phyloP scores from a whole-genome alignment of 169 alveolate species.

The Cryptosporidium andersoni region DNA sequence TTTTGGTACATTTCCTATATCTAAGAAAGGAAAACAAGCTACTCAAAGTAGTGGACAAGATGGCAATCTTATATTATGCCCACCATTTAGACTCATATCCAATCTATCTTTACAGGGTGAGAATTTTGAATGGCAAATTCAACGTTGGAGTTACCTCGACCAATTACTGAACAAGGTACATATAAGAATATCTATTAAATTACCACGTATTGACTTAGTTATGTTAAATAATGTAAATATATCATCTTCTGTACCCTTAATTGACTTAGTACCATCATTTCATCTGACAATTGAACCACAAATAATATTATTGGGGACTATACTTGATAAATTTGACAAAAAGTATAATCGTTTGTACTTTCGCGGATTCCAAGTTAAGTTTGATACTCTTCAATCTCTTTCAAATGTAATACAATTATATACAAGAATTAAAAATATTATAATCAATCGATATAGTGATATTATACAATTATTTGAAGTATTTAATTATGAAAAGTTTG shows the following conservation, averaged over 20 bases:
- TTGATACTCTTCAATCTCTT: constrained; percentile 58
- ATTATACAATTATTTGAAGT: constrained; percentile 31
- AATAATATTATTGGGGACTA: constrained; percentile 47
- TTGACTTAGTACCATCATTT: constrained; percentile 58
- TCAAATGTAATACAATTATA: constrained; percentile 30
- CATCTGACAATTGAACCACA: constrained; percentile 44
- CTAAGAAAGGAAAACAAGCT: not conserved
- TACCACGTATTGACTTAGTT: constrained; percentile 25
- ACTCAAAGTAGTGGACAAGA: not conserved
- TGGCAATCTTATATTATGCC: constrained; percentile 7
- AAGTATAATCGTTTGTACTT: constrained; percentile 43
- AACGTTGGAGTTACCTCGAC: constrained; percentile 32
- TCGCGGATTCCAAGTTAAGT: constrained; percentile 59
- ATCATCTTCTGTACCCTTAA: not conserved
- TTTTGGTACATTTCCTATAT: constrained; percentile 61
- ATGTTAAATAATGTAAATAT: constrained; percentile 24
- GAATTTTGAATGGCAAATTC: not conserved
- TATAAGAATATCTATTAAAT: constrained; percentile 31
- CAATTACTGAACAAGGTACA: constrained; percentile 43
- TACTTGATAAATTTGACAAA: constrained; percentile 29
- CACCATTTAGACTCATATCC: constrained; percentile 3
- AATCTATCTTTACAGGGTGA: constrained; percentile 32
- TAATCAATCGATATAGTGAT: constrained; percentile 24
- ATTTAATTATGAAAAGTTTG: constrained; percentile 51
- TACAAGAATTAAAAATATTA: constrained; percentile 28